A percentile compares a stretch with the other conserved stretches of the same genome.
phyloP scores from a whole-genome alignment of 805 yeast genomes.

The Scheffersomyces ergatensis region DNA sequence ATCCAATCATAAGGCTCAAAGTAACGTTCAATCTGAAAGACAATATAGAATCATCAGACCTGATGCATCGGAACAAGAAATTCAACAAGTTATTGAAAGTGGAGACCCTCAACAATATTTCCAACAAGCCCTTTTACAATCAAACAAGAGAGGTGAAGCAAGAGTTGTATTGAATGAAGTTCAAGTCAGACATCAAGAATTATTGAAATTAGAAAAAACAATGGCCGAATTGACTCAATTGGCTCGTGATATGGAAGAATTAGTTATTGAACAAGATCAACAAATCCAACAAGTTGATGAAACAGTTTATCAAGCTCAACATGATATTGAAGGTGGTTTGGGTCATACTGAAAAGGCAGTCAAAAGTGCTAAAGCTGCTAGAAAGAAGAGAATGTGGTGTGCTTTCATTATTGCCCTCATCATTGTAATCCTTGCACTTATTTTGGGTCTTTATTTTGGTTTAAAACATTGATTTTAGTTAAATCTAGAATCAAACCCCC shows the following conservation, averaged over 20 bases:
- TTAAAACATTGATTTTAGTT: no score
- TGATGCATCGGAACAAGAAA: conserved; percentile 79
- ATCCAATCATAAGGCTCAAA: conserved; percentile 79
- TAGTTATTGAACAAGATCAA: conserved; percentile 94
- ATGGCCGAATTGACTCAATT: conserved; percentile 94
- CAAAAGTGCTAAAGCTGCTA: conserved; percentile 80
- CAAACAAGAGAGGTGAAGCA: conserved; percentile 92
- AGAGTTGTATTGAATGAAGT: conserved; percentile 93
- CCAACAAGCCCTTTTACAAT: conserved; percentile 85
- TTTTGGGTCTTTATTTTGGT: conserved; percentile 62
- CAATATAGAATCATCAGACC: conserved; percentile 91
- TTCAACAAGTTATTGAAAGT: conserved; percentile 81
- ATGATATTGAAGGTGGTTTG: conserved; percentile 89
- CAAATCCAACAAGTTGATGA: conserved; percentile 80
- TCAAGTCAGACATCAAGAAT: conserved; percentile 91
- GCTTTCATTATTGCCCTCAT: conserved; percentile 59
- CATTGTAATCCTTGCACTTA: conserved; percentile 62
- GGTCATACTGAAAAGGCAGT: conserved; percentile 93
- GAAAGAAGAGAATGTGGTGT: conserved; percentile 90
- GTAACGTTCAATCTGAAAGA: conserved; percentile 84
- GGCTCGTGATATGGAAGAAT: conserved; percentile 93
- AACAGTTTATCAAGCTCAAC: conserved; percentile 79
- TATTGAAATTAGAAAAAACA: conserved; percentile 89
- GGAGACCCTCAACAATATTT: conserved; percentile 87
- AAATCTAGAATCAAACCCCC: no score